phyloP scores from a whole-genome alignment of 805 yeast species.

The Yarrowia yakushimensis region DNA sequence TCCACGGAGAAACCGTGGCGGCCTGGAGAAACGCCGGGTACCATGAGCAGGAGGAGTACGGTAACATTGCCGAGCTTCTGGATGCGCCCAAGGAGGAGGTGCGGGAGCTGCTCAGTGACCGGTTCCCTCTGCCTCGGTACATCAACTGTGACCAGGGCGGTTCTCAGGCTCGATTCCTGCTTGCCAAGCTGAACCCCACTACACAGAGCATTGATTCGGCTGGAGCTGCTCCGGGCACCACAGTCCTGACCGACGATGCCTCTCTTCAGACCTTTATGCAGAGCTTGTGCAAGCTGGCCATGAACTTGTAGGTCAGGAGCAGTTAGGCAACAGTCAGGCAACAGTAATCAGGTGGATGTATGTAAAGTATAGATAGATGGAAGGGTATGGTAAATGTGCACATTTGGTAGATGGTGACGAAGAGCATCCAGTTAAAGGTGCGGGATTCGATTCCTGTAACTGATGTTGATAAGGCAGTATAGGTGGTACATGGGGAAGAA shows the following conservation, averaged over 20 bases:
- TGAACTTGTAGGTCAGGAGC: constrained; percentile 7
- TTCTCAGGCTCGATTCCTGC: constrained; percentile 94
- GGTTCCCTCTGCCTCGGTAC: constrained; percentile 97
- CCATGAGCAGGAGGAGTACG: constrained; percentile 87
- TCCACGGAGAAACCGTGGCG: constrained; percentile 92
- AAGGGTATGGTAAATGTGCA: too few species aligned
- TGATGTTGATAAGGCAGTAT: too few species aligned
- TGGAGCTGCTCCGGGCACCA: constrained; percentile 18
- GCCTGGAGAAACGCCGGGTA: constrained; percentile 95
- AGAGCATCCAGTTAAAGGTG: too few species aligned
- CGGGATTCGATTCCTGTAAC: too few species aligned
- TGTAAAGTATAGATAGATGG: constrained; percentile 6
- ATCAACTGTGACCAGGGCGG: constrained; percentile 98
- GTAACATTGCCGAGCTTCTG: constrained; percentile 77
- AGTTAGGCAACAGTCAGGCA: too few species aligned
- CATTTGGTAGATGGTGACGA: too few species aligned
- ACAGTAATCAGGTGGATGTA: background rate
- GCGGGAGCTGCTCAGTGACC: constrained; percentile 80
- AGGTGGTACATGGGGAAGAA: too few species aligned
- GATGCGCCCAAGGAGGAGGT: constrained; percentile 92
- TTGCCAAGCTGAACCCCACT: constrained; percentile 92
- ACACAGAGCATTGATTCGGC: constrained; percentile 38
- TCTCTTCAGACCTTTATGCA: constrained; percentile 19
- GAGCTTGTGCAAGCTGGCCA: constrained; percentile 15
- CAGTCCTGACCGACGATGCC: constrained; percentile 19